Base-by-base conservation (phyloP, 2,329 filamentous ascomycete genomes). In the Didymosphaeria variabile region DNA sequence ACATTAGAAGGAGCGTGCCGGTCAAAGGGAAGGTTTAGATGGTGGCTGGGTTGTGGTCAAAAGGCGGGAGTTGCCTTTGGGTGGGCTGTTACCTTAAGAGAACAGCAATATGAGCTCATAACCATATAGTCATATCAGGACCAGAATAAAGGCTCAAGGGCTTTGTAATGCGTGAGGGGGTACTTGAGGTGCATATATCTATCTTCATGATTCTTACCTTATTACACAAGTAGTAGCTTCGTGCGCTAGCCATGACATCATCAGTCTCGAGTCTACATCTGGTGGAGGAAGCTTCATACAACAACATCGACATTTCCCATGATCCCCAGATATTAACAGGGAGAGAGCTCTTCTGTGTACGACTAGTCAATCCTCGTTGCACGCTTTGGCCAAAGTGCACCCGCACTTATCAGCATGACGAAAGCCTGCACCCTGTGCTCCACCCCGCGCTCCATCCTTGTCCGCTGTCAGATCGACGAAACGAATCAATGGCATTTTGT, bases 391-490 rank as follows among this genome's bases (percentile, higher is more conserved):
- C 26, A 29, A 29, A 29, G 26, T 29, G 4, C 26, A 29, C 26
- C 36, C 38, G 38, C 15, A 13, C 7, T 5, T 3, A 40, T 1
- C 31, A 60, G 57, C 45, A 70, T 71, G 57, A 52, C 70, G 10
- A 82, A 82, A 65, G 65, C 74, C 9, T 82, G 80, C 66, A 78
- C 79, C 3, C 67, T 82, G 15, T 83, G 81, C 67, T 60, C 67
- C 17, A 77, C 66, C 0, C 71, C 74, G 1, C 73, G 77, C 10
- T 68, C 75, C 45, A 72, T 83, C 2, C 75, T 82, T 0, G 74
- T 83, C 2, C 79, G 80, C 51, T 82, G 80, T 66, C 79, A 80
- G 60, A 79, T 79, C 58, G 79, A 82, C 65, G 66, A 71, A 0
- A 75, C 74, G 1, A 63, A 59, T 4, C 74, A 67, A 59, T 82